Base-by-base conservation (phyloP, 768 basidiomycete species). In the Mycena maculata region DNA sequence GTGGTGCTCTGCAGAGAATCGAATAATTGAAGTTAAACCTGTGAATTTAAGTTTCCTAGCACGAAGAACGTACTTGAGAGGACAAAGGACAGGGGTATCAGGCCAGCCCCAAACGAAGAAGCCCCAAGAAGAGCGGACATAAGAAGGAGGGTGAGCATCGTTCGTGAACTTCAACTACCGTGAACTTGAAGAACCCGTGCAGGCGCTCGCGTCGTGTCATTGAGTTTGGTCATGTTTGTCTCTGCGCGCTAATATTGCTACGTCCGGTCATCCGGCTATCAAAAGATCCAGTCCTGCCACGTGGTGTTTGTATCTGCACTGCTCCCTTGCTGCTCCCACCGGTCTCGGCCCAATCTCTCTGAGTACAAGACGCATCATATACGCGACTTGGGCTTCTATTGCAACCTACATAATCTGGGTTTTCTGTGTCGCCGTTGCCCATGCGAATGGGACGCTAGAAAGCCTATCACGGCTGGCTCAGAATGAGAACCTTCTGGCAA, bases 11-110 rank as follows among this genome's bases (percentile, higher is more conserved):
- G 49, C 38, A 69, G 58, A 49, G n/a, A n/a, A n/a, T n/a, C n/a
- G n/a, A n/a, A n/a, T n/a, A n/a, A n/a, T n/a, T 23, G 39, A 71
- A 18, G 13, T 50, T 50, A 3, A 50, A 6, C 11, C 6, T 72
- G 65, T 49, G 42, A 27, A 27, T 5, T n/a, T 15, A 56, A 53
- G 0, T 33, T 45, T 44, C n/a, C 22, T 6, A 63, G 31, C 44
- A 23, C 8, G 48, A 27, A 6, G 38, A 84, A n/a, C 87, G 33
- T 69, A 92, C 91, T 88, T 45, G 92, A 91, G 71, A 92, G 88
- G 27, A 86, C 79, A 71, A 94, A 86, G 44, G 87, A 89, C 38
- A 98, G 77, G 0, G 96, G 96, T 38, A 92, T 75, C 70, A 91
- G 87, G 38, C 95, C 95, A 27, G 87, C 83, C 23, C 81, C 84